phyloP scores from a whole-genome alignment of 768 basidiomycete genomes.

The Lactifluus echinatus region DNA sequence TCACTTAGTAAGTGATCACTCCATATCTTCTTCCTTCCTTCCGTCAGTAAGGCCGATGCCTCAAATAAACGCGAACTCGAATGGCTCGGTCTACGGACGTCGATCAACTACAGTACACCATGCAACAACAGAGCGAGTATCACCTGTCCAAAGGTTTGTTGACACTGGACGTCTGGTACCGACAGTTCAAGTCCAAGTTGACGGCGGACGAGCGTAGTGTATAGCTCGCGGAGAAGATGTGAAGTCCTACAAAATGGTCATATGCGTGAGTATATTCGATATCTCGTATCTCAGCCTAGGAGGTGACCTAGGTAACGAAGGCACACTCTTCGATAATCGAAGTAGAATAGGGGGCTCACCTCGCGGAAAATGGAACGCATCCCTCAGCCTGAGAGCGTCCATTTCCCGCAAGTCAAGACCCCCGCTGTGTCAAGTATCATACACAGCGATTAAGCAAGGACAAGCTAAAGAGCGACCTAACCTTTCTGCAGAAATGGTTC shows the following conservation, averaged over 20 bases:
- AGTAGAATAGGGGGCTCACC: not conserved
- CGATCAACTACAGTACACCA: too few species aligned
- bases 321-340: not conserved
- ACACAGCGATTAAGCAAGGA: too few species aligned
- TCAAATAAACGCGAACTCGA: too few species aligned
- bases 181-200: not conserved
- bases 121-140: not conserved
- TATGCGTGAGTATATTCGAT: not conserved
- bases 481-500: too few species aligned
- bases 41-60: too few species aligned
- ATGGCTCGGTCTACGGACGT: too few species aligned
- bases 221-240: too few species aligned
- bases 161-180: not conserved
- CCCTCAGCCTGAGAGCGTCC: slow-evolving; percentile 1
- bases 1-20: too few species aligned
- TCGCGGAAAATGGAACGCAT: not conserved
- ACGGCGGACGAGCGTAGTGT: not conserved
- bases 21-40: too few species aligned
- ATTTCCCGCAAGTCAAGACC: not conserved
- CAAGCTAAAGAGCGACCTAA: not conserved
- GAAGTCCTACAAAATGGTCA: not conserved
- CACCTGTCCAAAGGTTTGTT: not conserved
- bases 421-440: too few species aligned
- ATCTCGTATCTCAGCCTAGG: too few species aligned
- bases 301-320: not conserved